phyloP scores from a whole-genome alignment of 495 filamentous ascomycete genomes.

The Penicillium paxilli region DNA sequence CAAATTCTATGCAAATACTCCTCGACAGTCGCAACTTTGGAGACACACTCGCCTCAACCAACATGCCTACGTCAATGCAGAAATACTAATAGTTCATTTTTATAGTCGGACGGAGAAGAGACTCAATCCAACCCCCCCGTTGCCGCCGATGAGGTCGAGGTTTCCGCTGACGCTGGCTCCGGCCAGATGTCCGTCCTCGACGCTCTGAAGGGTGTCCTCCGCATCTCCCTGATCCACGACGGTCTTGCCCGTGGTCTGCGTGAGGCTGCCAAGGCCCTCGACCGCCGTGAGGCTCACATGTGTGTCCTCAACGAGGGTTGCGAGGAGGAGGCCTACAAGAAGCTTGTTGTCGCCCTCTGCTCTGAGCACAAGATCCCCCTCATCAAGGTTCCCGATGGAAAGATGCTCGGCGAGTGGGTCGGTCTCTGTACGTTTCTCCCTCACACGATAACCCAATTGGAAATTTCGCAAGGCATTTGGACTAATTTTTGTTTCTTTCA shows the following conservation, averaged over 20 bases:
- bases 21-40: not conserved
- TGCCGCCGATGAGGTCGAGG: constrained; percentile 86
- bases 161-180: constrained; percentile 75
- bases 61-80: not conserved
- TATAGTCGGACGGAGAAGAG: constrained; percentile 87
- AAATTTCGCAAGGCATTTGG: not conserved
- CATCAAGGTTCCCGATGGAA: constrained; percentile 99
- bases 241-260: constrained; percentile 97
- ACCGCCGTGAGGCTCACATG: constrained; percentile 98
- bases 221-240: constrained; percentile 98
- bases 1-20: not conserved
- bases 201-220: constrained; percentile 94
- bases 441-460: not conserved
- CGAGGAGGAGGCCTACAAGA: constrained; percentile 99
- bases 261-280: constrained; percentile 95
- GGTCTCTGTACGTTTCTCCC: constrained; percentile 81
- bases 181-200: constrained; percentile 98
- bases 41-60: not conserved
- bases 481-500: constrained; percentile 18
- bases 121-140: constrained; percentile 70
- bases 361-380: constrained; percentile 98
- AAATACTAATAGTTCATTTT: not conserved
- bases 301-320: constrained; percentile 98
- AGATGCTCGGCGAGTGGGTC: constrained; percentile 99
- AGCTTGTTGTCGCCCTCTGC: constrained; percentile 97